Evolutionary conservation across 2,329 filamentous ascomycete species (phyloP).

Genomic region (Zymoseptoria tritici): DNA sequence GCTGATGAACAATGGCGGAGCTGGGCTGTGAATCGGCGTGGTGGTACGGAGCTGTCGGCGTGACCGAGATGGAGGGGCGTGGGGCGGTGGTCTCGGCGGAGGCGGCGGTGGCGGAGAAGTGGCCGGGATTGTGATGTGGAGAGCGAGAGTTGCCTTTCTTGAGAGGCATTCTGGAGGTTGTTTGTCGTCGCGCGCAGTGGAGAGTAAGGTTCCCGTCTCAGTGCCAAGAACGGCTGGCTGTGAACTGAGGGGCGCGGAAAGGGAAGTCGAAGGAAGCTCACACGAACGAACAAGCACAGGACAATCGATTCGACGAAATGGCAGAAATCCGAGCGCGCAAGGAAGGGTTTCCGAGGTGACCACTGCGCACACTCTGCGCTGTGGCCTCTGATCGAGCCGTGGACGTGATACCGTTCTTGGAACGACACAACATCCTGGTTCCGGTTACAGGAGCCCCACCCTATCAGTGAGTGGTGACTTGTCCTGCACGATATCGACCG

Average conservation of each 20-base stretch:
- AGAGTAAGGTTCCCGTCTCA: too few relatives aligned
- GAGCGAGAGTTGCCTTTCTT: background rate
- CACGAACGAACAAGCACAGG: background rate
- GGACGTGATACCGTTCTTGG: background rate
- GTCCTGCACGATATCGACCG: too few relatives aligned
- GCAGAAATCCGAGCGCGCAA: background rate
- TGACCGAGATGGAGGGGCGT: background rate
- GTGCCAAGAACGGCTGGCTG: background rate
- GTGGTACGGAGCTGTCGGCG: background rate
- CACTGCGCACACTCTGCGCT: background rate
- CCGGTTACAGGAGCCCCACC: background rate
- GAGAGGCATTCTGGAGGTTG: background rate
- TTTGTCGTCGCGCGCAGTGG: background rate
- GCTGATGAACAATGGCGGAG: background rate
- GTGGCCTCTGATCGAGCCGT: background rate
- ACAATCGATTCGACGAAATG: background rate
- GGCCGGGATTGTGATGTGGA: background rate
- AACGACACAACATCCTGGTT: background rate
- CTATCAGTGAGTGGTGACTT: too few relatives aligned
- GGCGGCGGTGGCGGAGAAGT: background rate
- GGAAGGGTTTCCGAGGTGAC: background rate
- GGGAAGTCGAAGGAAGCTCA: background rate
- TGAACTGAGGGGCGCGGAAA: background rate
- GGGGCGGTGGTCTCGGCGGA: background rate
- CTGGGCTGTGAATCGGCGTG: background rate